Evolutionary conservation across 2,329 filamentous ascomycete species (phyloP).

Genomic region (Epichloe scottii): DNA sequence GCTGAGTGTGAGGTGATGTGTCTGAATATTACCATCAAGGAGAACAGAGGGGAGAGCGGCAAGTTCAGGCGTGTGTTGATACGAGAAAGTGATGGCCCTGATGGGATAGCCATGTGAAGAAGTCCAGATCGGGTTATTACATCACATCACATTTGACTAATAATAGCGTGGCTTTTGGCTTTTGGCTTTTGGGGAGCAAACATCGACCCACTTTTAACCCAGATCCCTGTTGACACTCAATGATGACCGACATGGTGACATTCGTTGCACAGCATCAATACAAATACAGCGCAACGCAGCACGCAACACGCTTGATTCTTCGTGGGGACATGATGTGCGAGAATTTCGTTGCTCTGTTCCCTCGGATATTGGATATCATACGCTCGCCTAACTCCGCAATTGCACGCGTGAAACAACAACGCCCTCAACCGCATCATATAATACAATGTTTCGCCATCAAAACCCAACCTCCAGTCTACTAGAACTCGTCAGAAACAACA

Average conservation of each 20-base stretch:
- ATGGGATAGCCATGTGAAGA: neutral
- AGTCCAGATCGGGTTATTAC: neutral
- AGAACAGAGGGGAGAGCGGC: neutral
- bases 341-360: neutral
- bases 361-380: constrained; percentile 1
- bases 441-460: neutral
- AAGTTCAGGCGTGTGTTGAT: neutral
- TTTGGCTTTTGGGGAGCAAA: neutral
- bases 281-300: neutral
- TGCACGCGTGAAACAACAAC: neutral
- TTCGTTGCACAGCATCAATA: too few species aligned
- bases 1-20: neutral
- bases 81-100: too few species aligned
- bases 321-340: neutral
- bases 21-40: neutral
- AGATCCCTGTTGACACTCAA: too few species aligned
- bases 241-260: too few species aligned
- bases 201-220: neutral
- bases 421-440: neutral
- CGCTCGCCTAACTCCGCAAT: constrained; percentile 1
- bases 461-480: neutral
- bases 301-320: neutral
- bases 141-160: neutral
- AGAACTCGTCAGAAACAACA: neutral
- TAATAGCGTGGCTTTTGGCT: neutral